Percentiles rank a stretch among this genome's conserved stretches.
Conservation (phyloP, 2,329 filamentous ascomycete species). For the Akanthomyces lecanii region DNA sequence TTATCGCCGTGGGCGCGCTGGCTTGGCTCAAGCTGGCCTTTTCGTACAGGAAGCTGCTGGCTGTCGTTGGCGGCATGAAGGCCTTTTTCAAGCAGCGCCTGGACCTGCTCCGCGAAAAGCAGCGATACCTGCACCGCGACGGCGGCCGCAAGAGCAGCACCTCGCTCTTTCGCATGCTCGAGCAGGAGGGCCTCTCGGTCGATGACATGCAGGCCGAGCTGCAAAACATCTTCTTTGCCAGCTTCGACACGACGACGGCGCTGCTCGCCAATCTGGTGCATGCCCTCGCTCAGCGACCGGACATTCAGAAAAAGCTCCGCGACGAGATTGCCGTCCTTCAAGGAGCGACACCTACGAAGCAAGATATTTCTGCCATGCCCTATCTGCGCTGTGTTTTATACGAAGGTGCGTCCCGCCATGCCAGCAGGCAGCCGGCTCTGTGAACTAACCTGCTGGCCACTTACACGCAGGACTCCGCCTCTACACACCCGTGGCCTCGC, state of each 20-base stretch:
- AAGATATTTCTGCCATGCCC: conserved; percentile 2
- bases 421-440: neutral
- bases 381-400: conserved; percentile 11
- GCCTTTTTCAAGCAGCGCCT: conserved; percentile 13
- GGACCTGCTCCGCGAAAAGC: conserved; percentile 9
- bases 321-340: neutral
- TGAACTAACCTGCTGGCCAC: neutral
- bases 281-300: neutral
- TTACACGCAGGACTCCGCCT: conserved; percentile 8
- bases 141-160: neutral
- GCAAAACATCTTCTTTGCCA: conserved; percentile 17
- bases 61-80: conserved; percentile 13
- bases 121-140: neutral
- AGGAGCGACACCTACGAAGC: conserved; percentile 1
- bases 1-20: conserved; percentile 9
- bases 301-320: conserved; percentile 4
- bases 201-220: conserved; percentile 13
- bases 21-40: conserved; percentile 9
- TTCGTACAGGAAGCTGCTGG: neutral
- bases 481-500: conserved; percentile 25
- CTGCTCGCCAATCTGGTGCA: conserved; percentile 12
- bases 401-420: neutral
- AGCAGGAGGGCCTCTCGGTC: conserved; percentile 2
- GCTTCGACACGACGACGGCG: conserved; percentile 14
- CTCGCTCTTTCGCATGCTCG: conserved; percentile 11